Evolutionary conservation across 2,329 filamentous ascomycete species (phyloP).

Genomic region (Colletotrichum sp.): DNA sequence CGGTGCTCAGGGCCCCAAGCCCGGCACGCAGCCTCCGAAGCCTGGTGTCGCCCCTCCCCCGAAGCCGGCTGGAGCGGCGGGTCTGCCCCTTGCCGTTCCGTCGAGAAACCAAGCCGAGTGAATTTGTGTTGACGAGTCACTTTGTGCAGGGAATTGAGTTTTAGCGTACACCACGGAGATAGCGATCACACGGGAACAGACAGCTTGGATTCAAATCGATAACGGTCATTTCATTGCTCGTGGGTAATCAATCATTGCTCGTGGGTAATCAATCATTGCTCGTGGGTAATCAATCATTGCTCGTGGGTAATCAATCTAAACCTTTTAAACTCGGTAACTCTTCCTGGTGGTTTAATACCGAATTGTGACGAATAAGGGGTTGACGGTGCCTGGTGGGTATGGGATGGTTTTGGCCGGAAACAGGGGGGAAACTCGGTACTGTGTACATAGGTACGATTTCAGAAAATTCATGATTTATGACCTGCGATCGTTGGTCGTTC

Average conservation of each 20-base stretch:
- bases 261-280: neutral
- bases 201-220: neutral
- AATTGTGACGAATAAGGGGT: neutral
- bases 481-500: neutral
- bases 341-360: neutral
- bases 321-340: neutral
- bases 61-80: neutral
- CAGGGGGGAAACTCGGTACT: neutral
- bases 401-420: neutral
- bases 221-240: neutral
- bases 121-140: slow-evolving; percentile 12
- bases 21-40: neutral
- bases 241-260: too few relatives aligned
- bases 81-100: slow-evolving; percentile 2
- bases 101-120: neutral
- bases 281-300: neutral
- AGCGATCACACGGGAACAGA: neutral
- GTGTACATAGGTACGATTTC: slow-evolving; percentile 5
- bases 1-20: neutral
- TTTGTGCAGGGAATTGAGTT: slow-evolving; percentile 2
- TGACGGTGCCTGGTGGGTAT: neutral
- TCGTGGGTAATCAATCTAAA: neutral
- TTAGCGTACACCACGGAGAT: neutral
- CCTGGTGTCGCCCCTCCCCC: neutral
- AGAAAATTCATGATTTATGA: neutral